Evolutionary conservation across 108 stramenopile genomes (phyloP), one percentile per base, ranked within the genome.

Genomic region (Cyclotella baltica): DNA sequence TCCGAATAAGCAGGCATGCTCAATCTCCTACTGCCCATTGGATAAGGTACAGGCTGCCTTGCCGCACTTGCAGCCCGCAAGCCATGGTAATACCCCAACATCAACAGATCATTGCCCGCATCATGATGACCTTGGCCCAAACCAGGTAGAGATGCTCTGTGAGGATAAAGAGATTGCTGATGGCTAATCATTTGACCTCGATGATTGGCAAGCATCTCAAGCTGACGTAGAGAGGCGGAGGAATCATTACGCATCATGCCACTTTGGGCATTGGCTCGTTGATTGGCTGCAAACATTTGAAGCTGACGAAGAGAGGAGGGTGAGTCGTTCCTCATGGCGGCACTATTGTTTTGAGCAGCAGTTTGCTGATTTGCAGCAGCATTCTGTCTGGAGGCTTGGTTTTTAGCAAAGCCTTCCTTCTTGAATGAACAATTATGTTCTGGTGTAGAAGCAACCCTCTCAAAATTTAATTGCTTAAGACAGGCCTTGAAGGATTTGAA

Each of bases 321-420:
- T n/a, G n/a, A n/a, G n/a, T n/a, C n/a, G n/a, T n/a, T n/a, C n/a
- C n/a, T n/a, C n/a, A n/a, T n/a, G n/a, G n/a, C n/a, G n/a, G n/a
- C n/a, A n/a, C n/a, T n/a, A n/a, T n/a, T n/a, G n/a, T n/a, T n/a
- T n/a, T n/a, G n/a, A n/a, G n/a, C n/a, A n/a, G n/a, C n/a, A n/a
- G n/a, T n/a, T n/a, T n/a, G n/a, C n/a, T n/a, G n/a, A n/a, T n/a
- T n/a, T n/a, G n/a, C n/a, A n/a, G n/a, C n/a, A n/a, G n/a, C n/a
- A n/a, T n/a, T n/a, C n/a, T n/a, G n/a, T n/a, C n/a, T n/a, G 18
- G 4, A 4, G 4, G 51, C 4, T n/a, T 52, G 11, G 10, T 19
- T 52, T 20, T 52, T 52, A 19, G 46, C 40, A 64, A 64, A 64
- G 0, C 63, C 43, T 22, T 43, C 43, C 20, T 43, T 40, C 40